These are phyloP conservation scores for Lactifluus pinguis DNA, from an alignment of 768 basidiomycete species.

Conservation along the genomic window DNA sequence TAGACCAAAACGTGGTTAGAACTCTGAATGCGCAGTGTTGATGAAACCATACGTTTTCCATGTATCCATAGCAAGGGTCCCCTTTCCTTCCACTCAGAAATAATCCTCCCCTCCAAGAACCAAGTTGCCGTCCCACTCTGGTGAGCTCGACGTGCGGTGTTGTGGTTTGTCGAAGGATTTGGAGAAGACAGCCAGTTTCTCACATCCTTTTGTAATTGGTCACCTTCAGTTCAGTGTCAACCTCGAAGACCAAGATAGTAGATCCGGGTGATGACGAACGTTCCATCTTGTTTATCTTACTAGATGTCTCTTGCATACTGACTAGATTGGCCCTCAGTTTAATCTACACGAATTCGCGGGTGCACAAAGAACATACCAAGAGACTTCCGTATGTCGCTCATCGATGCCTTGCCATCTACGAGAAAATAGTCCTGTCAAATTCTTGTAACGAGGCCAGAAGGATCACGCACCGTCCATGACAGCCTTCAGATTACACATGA, in stretches of 20 bases:
- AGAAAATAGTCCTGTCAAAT: not conserved
- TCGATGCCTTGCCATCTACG: not conserved
- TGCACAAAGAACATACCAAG: not conserved
- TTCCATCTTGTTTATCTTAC: not conserved
- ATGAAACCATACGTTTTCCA: too few relatives aligned
- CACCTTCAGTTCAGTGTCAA: not conserved
- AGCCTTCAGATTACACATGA: not conserved
- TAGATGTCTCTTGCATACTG: not conserved
- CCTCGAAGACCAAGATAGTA: too few relatives aligned
- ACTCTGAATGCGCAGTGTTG: too few relatives aligned
- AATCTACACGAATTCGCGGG: too few relatives aligned
- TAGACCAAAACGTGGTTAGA: too few relatives aligned
- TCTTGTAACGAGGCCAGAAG: not conserved
- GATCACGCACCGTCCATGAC: not conserved
- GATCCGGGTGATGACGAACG: not conserved
- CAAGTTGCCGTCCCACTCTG: not conserved
- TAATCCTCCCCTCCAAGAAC: not conserved
- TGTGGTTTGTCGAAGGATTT: not conserved
- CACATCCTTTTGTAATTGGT: not conserved
- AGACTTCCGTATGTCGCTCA: not conserved
- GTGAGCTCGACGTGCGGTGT: not conserved
- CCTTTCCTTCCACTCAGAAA: not conserved
- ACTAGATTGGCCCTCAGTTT: not conserved
- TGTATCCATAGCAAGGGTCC: too few relatives aligned
- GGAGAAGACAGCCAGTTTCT: not conserved